A percentile compares a stretch with the other conserved stretches of the same genome.
These are phyloP conservation scores for Phaeosphaeriaceae sp. DNA, from an alignment of 2,329 filamentous ascomycete species.

Conservation along the genomic window DNA sequence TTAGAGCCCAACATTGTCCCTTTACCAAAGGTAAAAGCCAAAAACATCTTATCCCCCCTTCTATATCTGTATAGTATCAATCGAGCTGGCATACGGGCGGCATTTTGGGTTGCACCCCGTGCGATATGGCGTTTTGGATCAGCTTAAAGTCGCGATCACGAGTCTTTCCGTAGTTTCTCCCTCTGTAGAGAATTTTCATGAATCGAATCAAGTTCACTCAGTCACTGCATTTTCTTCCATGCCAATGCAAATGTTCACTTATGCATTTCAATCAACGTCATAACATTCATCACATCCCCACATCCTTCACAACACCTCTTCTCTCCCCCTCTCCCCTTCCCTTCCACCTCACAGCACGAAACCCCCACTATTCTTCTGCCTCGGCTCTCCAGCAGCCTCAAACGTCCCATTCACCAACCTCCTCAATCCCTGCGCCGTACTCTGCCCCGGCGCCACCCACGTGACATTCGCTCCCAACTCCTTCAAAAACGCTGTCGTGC, in stretches of 20 bases:
- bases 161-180: not conserved
- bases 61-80: not conserved
- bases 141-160: not conserved
- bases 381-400: slow-evolving; percentile 78
- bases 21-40: not conserved
- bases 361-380: slow-evolving; percentile 74
- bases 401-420: slow-evolving; percentile 70
- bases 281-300: not conserved
- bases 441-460: slow-evolving; percentile 69
- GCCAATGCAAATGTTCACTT: too few relatives aligned
- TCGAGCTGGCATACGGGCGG: not conserved
- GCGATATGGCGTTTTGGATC: not conserved
- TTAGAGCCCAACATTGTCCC: not conserved
- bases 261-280: too few relatives aligned
- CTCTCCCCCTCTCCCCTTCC: not conserved
- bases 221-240: not conserved
- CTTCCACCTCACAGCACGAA: slow-evolving; percentile 55
- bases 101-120: not conserved
- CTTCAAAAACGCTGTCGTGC: slow-evolving; percentile 68
- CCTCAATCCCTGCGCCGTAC: slow-evolving; percentile 74
- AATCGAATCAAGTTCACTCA: not conserved
- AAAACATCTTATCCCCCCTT: not conserved
- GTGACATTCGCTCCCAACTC: slow-evolving; percentile 74
- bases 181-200: not conserved
- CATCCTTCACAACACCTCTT: not conserved